These are phyloP conservation scores for Hortaea sp. DNA, from an alignment of 2,329 filamentous ascomycete species.

Conservation along the genomic window DNA sequence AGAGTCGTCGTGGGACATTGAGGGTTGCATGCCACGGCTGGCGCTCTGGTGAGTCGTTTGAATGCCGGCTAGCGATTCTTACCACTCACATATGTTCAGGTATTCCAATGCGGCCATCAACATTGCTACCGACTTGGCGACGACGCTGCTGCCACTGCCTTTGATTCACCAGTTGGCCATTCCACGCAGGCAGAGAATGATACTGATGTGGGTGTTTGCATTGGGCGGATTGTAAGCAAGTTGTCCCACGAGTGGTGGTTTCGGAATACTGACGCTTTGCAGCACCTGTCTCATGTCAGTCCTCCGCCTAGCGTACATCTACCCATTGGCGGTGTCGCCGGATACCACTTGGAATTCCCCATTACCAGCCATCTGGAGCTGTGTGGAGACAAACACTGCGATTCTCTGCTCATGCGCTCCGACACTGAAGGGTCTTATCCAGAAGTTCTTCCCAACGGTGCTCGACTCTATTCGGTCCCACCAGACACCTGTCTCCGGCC, in stretches of 20 bases:
- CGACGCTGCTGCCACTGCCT: conserved; percentile 26
- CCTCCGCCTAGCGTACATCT: conserved; percentile 22
- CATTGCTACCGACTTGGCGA: conserved; percentile 27
- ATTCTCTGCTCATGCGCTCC: conserved; percentile 29
- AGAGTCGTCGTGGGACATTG: conserved; percentile 9
- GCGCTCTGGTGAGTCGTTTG: conserved; percentile 28
- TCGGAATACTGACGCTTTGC: not conserved
- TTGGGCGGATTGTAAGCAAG: conserved; percentile 18
- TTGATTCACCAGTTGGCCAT: conserved; percentile 25
- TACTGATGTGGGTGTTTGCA: conserved; percentile 25
- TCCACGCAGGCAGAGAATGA: conserved; percentile 22
- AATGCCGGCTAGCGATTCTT: not conserved
- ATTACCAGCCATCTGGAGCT: conserved; percentile 26
- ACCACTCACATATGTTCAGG: conserved; percentile 8
- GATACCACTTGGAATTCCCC: conserved; percentile 23
- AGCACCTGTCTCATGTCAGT: conserved; percentile 24
- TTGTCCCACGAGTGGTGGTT: not conserved
- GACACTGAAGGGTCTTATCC: conserved; percentile 27
- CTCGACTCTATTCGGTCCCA: conserved; percentile 8
- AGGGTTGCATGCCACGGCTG: conserved; percentile 29
- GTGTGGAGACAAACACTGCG: conserved; percentile 26
- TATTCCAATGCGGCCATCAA: conserved; percentile 29
- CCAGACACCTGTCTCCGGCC: too few relatives aligned
- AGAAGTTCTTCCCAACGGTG: conserved; percentile 25
- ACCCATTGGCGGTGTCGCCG: conserved; percentile 13